Evolutionary conservation across 176 grass and related monocot genomes (phyloP).

Genomic region (Zea mays): DNA sequence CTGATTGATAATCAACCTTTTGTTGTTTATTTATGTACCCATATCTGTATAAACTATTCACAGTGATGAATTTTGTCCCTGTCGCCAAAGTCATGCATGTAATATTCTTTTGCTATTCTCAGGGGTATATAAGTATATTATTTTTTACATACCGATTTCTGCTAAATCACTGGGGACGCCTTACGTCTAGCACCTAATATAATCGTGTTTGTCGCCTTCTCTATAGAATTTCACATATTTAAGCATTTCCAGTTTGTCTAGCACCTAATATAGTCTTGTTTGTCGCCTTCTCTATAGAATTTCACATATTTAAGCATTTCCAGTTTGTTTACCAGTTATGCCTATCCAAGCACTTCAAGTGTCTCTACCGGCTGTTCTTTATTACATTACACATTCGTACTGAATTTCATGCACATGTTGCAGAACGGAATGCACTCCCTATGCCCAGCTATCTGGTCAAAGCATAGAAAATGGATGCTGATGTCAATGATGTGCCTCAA

Average conservation of each 20-base stretch:
- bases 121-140: conserved; percentile 1
- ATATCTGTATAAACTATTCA: conserved; percentile 6
- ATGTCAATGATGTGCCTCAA: conserved; percentile 89
- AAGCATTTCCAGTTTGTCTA: not conserved
- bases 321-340: not conserved
- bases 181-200: not conserved
- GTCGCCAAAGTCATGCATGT: not conserved
- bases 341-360: conserved; percentile 6
- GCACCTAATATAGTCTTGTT: not conserved
- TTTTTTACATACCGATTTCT: conserved; percentile 8
- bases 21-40: conserved; percentile 1
- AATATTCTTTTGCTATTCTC: not conserved
- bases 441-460: conserved; percentile 80
- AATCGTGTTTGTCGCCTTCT: not conserved
- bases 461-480: conserved; percentile 71
- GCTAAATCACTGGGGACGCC: not conserved
- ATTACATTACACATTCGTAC: not conserved
- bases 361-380: not conserved
- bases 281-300: not conserved
- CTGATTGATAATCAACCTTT: not conserved
- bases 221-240: not conserved
- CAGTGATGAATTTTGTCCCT: not conserved
- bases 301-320: not conserved
- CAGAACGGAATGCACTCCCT: conserved; percentile 75
- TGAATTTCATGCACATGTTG: conserved; percentile 20